Evolutionary conservation across 2,329 filamentous ascomycete genomes (phyloP).

Genomic region (Trichoderma afroharzianum): DNA sequence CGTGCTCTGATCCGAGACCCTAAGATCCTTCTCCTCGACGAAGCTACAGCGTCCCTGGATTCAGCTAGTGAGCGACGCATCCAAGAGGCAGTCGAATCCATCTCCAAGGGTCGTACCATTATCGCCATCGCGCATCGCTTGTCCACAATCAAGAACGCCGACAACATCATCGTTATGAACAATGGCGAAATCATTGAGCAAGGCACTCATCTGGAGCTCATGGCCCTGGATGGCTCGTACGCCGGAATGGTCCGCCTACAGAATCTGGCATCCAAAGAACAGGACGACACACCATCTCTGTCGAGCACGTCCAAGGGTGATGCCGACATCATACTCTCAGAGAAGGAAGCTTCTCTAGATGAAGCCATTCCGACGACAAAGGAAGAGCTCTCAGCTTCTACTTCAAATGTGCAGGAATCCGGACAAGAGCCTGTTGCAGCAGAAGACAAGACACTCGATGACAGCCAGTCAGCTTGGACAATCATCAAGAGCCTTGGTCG

Average conservation of each 20-base stretch:
- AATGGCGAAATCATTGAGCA: constrained; percentile 56
- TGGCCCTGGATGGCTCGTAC: constrained; percentile 50
- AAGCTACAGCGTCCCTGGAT: constrained; percentile 60
- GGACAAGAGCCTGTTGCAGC: constrained; percentile 23
- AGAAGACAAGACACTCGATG: constrained; percentile 32
- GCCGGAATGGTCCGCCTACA: constrained; percentile 48
- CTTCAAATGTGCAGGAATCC: constrained; percentile 10
- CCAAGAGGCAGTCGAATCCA: constrained; percentile 44
- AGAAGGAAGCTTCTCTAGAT: constrained; percentile 37
- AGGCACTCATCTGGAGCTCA: constrained; percentile 59
- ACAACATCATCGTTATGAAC: constrained; percentile 64
- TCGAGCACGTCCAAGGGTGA: constrained; percentile 32
- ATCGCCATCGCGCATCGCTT: constrained; percentile 63
- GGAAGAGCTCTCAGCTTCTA: constrained; percentile 26
- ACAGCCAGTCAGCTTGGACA: constrained; percentile 37
- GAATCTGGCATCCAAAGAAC: constrained; percentile 32
- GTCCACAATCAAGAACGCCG: constrained; percentile 59
- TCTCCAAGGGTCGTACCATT: constrained; percentile 55
- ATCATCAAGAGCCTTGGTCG: constrained; percentile 36
- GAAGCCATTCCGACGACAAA: constrained; percentile 37
- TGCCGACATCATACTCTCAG: constrained; percentile 41
- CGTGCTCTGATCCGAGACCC: constrained; percentile 55
- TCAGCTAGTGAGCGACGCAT: constrained; percentile 55
- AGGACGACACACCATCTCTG: constrained; percentile 29
- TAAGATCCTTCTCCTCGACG: constrained; percentile 56